phyloP scores from a whole-genome alignment of 106 monocot species.

The Amphibolis antarctica region DNA sequence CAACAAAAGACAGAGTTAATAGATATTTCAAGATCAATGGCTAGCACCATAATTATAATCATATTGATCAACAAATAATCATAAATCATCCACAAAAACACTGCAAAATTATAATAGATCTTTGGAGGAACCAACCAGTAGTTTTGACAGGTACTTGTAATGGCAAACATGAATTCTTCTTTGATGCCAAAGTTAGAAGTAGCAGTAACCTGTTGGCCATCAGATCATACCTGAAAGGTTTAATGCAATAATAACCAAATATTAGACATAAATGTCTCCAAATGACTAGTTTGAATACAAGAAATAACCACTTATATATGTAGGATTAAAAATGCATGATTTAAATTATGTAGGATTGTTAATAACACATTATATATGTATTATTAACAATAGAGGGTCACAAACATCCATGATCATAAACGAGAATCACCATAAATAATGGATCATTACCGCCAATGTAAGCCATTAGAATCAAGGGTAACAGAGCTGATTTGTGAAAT shows the following conservation, averaged over 20 bases:
- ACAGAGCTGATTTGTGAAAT: constrained; percentile 69
- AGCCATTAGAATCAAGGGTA: constrained; percentile 49
- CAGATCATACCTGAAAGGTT: constrained; percentile 69
- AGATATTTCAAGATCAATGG: neutral
- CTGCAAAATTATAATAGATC: neutral
- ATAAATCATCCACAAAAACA: neutral
- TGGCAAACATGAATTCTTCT: constrained; percentile 41
- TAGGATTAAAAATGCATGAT: too few relatives aligned
- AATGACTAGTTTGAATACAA: neutral
- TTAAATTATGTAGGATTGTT: too few relatives aligned
- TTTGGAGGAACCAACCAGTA: constrained; percentile 39
- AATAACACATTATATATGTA: too few relatives aligned
- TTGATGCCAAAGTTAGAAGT: constrained; percentile 61
- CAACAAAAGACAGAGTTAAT: neutral
- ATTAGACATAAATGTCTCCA: neutral
- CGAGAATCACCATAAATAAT: constrained; percentile 1
- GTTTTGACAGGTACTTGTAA: constrained; percentile 50
- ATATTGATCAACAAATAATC: neutral
- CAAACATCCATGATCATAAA: neutral
- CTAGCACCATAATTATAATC: neutral
- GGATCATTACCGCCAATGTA: constrained; percentile 80
- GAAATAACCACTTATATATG: too few relatives aligned
- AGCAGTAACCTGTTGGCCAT: constrained; percentile 92
- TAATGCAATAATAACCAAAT: neutral
- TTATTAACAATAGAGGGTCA: too few relatives aligned